Percentiles rank a stretch among this genome's conserved stretches.
Conservation (phyloP, 257 asterid genomes). For the Salvia rosmarinus region DNA sequence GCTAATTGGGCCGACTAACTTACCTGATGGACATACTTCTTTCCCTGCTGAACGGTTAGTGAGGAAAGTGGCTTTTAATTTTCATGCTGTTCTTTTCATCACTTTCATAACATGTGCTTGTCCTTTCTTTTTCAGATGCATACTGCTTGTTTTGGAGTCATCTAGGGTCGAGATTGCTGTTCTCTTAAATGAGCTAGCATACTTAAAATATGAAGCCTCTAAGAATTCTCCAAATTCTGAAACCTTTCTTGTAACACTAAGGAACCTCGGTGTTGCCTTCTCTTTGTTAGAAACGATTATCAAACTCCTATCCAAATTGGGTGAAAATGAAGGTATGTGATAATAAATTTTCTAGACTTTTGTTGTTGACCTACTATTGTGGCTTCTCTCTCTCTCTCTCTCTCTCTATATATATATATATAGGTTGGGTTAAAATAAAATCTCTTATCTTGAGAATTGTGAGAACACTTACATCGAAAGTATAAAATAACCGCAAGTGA, state of each 20-base stretch:
- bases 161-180: constrained; percentile 93
- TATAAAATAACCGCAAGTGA: too few species aligned
- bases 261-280: constrained; percentile 75
- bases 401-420: not conserved
- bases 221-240: constrained; percentile 53
- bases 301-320: constrained; percentile 65
- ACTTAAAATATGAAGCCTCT: constrained; percentile 73
- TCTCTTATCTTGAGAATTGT: too few species aligned
- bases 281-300: constrained; percentile 85
- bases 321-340: constrained; percentile 65
- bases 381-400: not conserved
- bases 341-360: constrained; percentile 20
- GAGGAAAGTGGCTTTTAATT: constrained; percentile 24
- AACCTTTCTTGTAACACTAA: constrained; percentile 46
- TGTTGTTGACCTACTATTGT: constrained; percentile 20
- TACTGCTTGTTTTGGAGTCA: constrained; percentile 84
- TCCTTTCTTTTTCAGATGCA: constrained; percentile 58
- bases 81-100: constrained; percentile 22
- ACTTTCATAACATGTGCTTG: constrained; percentile 9
- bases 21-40: constrained; percentile 46
- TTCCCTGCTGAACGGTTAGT: constrained; percentile 67
- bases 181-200: constrained; percentile 82
- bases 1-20: constrained; percentile 58
- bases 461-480: too few species aligned
- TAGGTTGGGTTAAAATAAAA: too few species aligned